Percentiles rank a stretch among this genome's conserved stretches.
Evolutionary conservation across 2,329 filamentous ascomycete genomes (phyloP).

Genomic region (Alternaria panax): DNA sequence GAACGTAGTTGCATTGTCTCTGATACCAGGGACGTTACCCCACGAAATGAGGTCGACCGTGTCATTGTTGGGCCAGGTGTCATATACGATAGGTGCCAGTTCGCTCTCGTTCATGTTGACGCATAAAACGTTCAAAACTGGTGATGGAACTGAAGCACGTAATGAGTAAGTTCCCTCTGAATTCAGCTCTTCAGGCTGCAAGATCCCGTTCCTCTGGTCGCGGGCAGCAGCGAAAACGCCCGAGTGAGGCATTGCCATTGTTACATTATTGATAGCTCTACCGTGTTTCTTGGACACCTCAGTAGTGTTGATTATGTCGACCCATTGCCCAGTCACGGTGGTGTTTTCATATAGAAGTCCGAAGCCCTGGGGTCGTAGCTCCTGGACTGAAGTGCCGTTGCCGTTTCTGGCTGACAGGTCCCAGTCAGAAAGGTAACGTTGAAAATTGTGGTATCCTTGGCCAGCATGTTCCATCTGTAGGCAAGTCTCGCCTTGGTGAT

Average conservation of each 20-base stretch:
- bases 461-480: constrained; percentile 74
- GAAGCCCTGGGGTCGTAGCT: constrained; percentile 64
- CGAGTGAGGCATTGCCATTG: constrained; percentile 78
- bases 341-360: constrained; percentile 76
- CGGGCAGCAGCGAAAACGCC: constrained; percentile 71
- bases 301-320: constrained; percentile 65
- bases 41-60: constrained; percentile 35
- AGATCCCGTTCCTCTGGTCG: constrained; percentile 67
- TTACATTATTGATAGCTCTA: constrained; percentile 76
- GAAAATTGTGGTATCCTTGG: constrained; percentile 73
- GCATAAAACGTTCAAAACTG: constrained; percentile 75
- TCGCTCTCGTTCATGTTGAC: constrained; percentile 68
- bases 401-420: constrained; percentile 54
- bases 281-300: constrained; percentile 58
- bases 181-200: constrained; percentile 68
- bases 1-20: constrained; percentile 34
- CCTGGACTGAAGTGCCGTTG: constrained; percentile 54
- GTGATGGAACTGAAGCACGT: constrained; percentile 72
- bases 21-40: constrained; percentile 14
- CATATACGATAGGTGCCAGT: constrained; percentile 70
- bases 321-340: constrained; percentile 73
- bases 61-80: constrained; percentile 60
- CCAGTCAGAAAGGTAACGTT: constrained; percentile 67
- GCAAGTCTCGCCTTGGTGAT: constrained; percentile 63
- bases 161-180: constrained; percentile 75